phyloP scores from a whole-genome alignment of 768 basidiomycete genomes.

The Lactifluus subvellereus region DNA sequence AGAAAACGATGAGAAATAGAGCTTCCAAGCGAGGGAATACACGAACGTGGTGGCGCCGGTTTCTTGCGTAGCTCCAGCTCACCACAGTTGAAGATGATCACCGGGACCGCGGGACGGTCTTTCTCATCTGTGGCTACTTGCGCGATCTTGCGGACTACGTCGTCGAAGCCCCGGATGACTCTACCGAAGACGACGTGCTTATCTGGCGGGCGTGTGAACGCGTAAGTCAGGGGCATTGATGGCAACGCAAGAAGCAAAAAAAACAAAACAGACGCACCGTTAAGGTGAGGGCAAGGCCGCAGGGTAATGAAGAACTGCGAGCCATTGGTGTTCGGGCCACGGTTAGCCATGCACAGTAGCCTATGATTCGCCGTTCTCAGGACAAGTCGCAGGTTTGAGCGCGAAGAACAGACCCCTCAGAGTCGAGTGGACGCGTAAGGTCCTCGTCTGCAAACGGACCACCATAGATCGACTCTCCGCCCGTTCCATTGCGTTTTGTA shows the following conservation, averaged over 20 bases:
- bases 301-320: constrained; percentile 87
- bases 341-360: constrained; percentile 87
- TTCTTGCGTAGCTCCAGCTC: constrained; percentile 70
- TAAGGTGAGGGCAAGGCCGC: constrained; percentile 63
- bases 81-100: constrained; percentile 71
- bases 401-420: constrained; percentile 44
- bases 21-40: neutral
- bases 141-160: constrained; percentile 53
- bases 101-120: constrained; percentile 61
- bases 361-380: constrained; percentile 30
- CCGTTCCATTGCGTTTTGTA: constrained; percentile 70
- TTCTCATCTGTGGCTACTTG: constrained; percentile 67
- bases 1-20: neutral
- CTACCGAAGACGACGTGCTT: constrained; percentile 51
- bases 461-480: constrained; percentile 81
- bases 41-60: constrained; percentile 24
- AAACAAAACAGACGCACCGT: constrained; percentile 47
- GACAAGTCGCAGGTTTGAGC: neutral
- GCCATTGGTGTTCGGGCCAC: constrained; percentile 76
- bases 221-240: constrained; percentile 33
- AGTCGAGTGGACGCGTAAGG: constrained; percentile 54
- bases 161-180: constrained; percentile 55
- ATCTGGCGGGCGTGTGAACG: constrained; percentile 33
- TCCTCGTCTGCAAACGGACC: constrained; percentile 74
- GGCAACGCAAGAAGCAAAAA: constrained; percentile 26